Conservation (phyloP, 2,329 filamentous ascomycete genomes). For the Gyromitra esculenta region DNA sequence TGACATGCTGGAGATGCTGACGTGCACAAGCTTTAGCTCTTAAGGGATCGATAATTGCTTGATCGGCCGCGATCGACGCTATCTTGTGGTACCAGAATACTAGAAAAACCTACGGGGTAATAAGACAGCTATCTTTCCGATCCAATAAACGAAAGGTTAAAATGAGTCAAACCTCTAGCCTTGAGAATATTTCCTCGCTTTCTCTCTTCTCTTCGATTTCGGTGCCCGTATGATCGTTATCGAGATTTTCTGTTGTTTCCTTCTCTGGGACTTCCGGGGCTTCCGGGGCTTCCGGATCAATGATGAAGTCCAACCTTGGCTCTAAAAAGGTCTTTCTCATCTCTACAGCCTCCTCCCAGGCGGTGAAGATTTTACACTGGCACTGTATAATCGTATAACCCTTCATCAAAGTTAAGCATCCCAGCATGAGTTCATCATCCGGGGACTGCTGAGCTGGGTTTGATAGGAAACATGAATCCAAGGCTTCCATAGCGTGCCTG, state of each 20-base stretch:
- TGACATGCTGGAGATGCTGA: constrained; percentile 2
- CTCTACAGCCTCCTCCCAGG: neutral
- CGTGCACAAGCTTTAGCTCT: neutral
- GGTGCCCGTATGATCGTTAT: neutral
- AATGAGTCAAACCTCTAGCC: neutral
- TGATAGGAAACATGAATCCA: neutral
- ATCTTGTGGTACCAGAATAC: constrained; percentile 21
- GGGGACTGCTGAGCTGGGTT: neutral
- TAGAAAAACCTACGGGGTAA: neutral
- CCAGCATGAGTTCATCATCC: neutral
- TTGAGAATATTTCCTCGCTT: neutral
- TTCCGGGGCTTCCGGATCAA: neutral
- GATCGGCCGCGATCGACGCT: neutral
- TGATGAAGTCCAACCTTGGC: neutral
- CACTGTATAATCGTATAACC: constrained; percentile 6
- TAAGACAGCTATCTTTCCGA: neutral
- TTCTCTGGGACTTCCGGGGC: neutral
- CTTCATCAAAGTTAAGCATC: constrained; percentile 17
- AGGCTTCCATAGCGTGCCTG: neutral
- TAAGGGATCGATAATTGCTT: neutral
- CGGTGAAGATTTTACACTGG: neutral
- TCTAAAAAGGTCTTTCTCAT: constrained; percentile 2
- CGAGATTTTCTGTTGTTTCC: neutral
- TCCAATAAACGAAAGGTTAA: neutral
- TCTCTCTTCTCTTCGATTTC: neutral